Base-by-base conservation (phyloP, 352 stramenopile genomes). In the Pythium phragmiticola region DNA sequence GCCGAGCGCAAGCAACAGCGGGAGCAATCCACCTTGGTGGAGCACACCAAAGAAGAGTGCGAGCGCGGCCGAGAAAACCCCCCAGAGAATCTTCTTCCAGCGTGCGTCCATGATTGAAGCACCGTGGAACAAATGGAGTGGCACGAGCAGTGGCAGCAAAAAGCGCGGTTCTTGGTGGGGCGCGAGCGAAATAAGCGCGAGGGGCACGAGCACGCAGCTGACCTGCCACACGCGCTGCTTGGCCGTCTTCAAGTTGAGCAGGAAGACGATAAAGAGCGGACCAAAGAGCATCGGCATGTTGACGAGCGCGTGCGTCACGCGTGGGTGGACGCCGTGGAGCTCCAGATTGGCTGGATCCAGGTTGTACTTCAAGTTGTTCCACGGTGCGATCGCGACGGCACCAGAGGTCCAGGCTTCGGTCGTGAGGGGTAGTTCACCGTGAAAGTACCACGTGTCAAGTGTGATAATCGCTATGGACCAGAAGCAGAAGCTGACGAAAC, bases 281-380 rank as follows among this genome's bases (percentile, higher is more conserved):
- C 90, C 91, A 71, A 97, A 98, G 52, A 98, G 76, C 72, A 98
- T 84, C 12, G 88, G 88, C 88, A 98, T 90, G 68, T 98, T 98
- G 21, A 98, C 86, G 1, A 82, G 63, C 50, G 75, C 57, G 73
- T 98, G 95, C 2, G 89, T 97, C 48, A 88, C 71, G 21, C 88
- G 75, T 12, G 90, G 82, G 70, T 98, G 95, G 16, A 98, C 77
- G 13, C 95, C 95, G 65, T 98, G 94, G 21, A 95, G 70, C 36
- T 88, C 75, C 36, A 98, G 75, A 63, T 98, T 98, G 45, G 84
- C 74, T 60, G 83, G 73, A 64, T 97, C 82, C 12, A 89, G 76
- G 72, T 98, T 98, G 82, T 98, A 98, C 12, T 77, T 26, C 41
- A 98, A 72, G 73, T 97, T 97, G 73, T 98, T 98, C 28, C 77